Evolutionary conservation across 1,284 basidiomycete genomes (phyloP), one percentile per base, ranked within the genome.

Genomic region (Ustilago hordei): DNA sequence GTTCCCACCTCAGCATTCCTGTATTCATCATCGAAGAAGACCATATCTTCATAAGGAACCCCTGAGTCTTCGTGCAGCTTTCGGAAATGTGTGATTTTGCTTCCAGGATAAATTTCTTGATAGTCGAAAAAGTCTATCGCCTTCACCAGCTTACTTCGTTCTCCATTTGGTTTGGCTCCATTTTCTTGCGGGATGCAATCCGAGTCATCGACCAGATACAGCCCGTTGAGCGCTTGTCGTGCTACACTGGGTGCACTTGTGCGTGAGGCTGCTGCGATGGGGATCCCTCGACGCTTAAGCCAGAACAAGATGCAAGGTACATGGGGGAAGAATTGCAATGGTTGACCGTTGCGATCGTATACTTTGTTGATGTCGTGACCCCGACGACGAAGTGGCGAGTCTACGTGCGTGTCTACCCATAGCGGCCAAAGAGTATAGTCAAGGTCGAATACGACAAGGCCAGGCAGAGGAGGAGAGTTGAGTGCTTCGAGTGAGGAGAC

Each of bases 341-440:
- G 71, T 36, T 80, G 75, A 0, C 53, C 55, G 45, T 70, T 68
- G 2, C 74, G 54, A 61, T 85, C 83, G 52, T 81, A 67, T 3
- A 84, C 80, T 15, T 68, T 61, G 55, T 85, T 85, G 32, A 84
- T 60, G 19, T 71, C 64, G 28, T 60, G 43, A 0, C 70, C 74
- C 8, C 69, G 55, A 1, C 82, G 68, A 31, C 73, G 76, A 0
- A 85, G 58, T 0, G 84, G 84, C 1, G 79, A 62, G 38, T 80
- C 77, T 8, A 85, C 76, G 59, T 84, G 81, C 3, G 82, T 84
- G 23, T 84, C 82, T 9, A 84, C 83, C 82, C 82, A 84, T 3
- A 78, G 59, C 9, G 83, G 84, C 84, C 84, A 85, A 1, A 84
- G 65, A 4, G 84, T 85, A 41, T 85, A 85, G 56, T 85, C 83